A percentile compares a stretch with the other conserved stretches of the same genome.
These are phyloP conservation scores for Raphidocelis subcapitata DNA, from an alignment of 139 green algal genomes.

Conservation along the genomic window DNA sequence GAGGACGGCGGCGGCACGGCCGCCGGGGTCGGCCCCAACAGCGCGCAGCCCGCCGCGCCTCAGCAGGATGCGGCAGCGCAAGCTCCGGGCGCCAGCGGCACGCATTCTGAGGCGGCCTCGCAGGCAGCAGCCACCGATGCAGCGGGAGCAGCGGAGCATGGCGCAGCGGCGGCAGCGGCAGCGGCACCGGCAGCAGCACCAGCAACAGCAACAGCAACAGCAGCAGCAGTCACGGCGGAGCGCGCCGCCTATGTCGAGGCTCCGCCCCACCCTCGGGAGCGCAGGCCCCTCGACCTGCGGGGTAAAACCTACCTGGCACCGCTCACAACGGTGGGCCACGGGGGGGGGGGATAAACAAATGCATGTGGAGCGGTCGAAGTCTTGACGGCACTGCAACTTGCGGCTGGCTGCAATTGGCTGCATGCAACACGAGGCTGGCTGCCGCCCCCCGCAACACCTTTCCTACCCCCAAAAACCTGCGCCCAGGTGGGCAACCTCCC, in stretches of 20 bases:
- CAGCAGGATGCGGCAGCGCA: conserved; percentile 1
- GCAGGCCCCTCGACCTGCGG: conserved; percentile 69
- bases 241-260: background rate
- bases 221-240: background rate
- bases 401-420: too few relatives aligned
- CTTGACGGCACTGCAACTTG: too few relatives aligned
- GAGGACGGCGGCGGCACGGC: too few relatives aligned
- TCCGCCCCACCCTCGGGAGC: background rate
- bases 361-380: too few relatives aligned
- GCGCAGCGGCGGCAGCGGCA: conserved; percentile 6
- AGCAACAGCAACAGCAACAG: conserved; percentile 3
- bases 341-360: conserved; percentile 1
- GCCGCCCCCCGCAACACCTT: too few relatives aligned
- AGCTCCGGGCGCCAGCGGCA: background rate
- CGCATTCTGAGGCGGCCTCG: background rate
- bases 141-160: background rate
- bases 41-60: background rate
- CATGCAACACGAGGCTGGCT: too few relatives aligned
- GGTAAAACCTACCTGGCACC: conserved; percentile 93
- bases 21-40: background rate
- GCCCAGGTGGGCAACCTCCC: conserved; percentile 89
- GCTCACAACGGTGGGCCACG: conserved; percentile 78
- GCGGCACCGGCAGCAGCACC: background rate
- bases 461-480: background rate
- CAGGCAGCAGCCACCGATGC: background rate